Conservation (phyloP, 2,329 filamentous ascomycete species). For the Emmonsia crescens region DNA sequence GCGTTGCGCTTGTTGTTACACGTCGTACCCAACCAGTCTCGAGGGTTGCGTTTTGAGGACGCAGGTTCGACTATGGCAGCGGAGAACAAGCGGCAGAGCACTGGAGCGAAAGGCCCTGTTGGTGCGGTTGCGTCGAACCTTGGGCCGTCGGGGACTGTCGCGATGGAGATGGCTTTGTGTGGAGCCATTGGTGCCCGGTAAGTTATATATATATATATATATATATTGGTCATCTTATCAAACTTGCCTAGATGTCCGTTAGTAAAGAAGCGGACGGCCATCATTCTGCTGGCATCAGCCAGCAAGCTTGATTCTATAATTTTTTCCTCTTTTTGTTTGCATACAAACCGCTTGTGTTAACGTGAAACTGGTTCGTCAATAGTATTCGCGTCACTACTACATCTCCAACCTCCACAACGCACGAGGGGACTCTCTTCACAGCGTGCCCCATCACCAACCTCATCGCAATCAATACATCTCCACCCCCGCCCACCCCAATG, state of each 20-base stretch:
- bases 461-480: constrained; percentile 48
- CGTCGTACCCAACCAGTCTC: background rate
- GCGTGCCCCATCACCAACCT: constrained; percentile 51
- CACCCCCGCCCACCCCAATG: constrained; percentile 32
- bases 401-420: constrained; percentile 38
- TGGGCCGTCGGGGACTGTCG: constrained; percentile 36
- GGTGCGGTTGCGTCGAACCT: constrained; percentile 28
- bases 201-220: too few relatives aligned
- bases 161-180: constrained; percentile 44
- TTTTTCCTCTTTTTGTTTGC: background rate
- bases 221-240: background rate
- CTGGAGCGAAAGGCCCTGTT: constrained; percentile 40
- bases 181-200: constrained; percentile 53
- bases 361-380: constrained; percentile 4
- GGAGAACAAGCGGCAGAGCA: constrained; percentile 48
- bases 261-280: background rate
- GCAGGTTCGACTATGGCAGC: constrained; percentile 23
- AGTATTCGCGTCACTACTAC: constrained; percentile 50
- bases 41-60: background rate
- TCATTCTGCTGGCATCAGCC: background rate
- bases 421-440: constrained; percentile 54
- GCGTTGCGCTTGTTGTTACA: background rate
- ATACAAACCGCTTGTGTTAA: background rate
- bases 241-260: background rate
- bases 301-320: background rate